Evolutionary conservation across 164 flowering plant species (phyloP).

Genomic region (Vitis rotundifolia): DNA sequence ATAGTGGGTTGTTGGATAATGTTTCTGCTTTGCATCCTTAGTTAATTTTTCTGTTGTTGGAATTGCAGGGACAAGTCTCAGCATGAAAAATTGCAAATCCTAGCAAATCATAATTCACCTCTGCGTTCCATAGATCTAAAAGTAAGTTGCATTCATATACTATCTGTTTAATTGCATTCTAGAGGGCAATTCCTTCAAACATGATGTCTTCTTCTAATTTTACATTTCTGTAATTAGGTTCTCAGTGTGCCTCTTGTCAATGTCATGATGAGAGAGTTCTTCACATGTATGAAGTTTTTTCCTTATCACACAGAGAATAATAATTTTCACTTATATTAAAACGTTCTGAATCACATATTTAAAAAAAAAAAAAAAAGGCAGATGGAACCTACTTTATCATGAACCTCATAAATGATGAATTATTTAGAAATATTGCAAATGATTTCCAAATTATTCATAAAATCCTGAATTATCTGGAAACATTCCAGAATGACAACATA

Average conservation of each 20-base stretch:
- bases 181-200: neutral
- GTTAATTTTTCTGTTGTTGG: slow-evolving; percentile 8
- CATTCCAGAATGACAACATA: neutral
- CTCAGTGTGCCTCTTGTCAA: neutral
- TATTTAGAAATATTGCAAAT: neutral
- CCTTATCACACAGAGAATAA: too few species aligned
- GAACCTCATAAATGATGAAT: neutral
- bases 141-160: slow-evolving; percentile 42
- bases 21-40: neutral
- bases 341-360: too few species aligned
- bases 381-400: too few species aligned
- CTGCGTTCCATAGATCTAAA: slow-evolving; percentile 60
- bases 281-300: too few species aligned
- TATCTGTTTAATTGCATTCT: neutral
- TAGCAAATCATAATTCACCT: slow-evolving; percentile 57
- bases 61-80: slow-evolving; percentile 61
- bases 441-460: neutral
- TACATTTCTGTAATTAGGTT: neutral
- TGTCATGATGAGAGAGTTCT: neutral
- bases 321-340: too few species aligned
- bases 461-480: neutral
- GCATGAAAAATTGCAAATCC: slow-evolving; percentile 43
- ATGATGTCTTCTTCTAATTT: neutral
- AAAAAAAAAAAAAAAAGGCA: too few species aligned
- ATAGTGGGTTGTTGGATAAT: neutral